Evolutionary conservation across 2,329 filamentous ascomycete genomes (phyloP).

Genomic region (Talaromyces islandicus): DNA sequence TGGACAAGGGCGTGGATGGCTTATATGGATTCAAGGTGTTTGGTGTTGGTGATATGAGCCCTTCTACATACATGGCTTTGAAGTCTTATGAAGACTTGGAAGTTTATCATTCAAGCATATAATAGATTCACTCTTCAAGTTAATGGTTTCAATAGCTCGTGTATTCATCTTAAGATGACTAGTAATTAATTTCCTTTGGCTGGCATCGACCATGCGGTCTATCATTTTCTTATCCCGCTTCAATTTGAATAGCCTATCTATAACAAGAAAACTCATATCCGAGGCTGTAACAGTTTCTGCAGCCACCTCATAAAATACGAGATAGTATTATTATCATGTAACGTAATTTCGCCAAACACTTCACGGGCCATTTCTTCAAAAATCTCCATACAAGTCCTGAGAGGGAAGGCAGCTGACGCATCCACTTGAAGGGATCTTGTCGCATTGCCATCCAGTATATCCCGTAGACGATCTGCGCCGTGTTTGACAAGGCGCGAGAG

Average conservation of each 20-base stretch:
- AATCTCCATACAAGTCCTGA: constrained; percentile 27
- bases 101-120: not conserved
- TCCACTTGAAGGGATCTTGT: constrained; percentile 9
- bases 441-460: constrained; percentile 22
- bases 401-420: not conserved
- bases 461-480: constrained; percentile 26
- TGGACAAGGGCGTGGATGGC: not conserved
- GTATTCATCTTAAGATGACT: not conserved
- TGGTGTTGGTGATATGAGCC: constrained; percentile 2
- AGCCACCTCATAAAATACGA: constrained; percentile 30
- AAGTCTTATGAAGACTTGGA: not conserved
- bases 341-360: constrained; percentile 32
- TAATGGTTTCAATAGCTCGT: not conserved
- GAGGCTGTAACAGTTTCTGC: constrained; percentile 22
- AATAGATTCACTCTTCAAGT: not conserved
- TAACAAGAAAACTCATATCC: constrained; percentile 11
- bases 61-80: not conserved
- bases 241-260: not conserved
- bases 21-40: constrained; percentile 6
- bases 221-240: not conserved
- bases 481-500: constrained; percentile 50
- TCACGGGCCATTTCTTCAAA: constrained; percentile 39
- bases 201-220: not conserved
- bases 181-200: not conserved
- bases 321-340: constrained; percentile 36